Evolutionary conservation across 352 stramenopile genomes (phyloP), one percentile per base, ranked within the genome.

Genomic region (Globisporangium paroecandrum): DNA sequence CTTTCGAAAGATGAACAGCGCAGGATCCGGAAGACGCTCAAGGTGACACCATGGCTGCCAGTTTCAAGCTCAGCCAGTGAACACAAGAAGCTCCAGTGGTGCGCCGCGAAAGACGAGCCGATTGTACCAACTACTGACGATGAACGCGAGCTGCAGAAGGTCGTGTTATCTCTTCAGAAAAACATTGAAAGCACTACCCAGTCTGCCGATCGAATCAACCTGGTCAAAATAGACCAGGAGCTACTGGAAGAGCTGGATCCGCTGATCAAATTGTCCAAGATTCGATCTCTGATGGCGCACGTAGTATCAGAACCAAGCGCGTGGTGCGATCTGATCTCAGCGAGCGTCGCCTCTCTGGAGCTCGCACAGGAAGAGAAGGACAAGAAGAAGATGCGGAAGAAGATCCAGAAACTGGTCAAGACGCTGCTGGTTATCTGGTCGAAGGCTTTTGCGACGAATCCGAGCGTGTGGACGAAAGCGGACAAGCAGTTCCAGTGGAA

Each of bases 11-110:
- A 68, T 0, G 81, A 91, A 22, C 43, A 65, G 0, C 83, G 82
- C 20, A 61, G 63, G 34, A 70, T 89, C 8, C 82, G 82, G 38
- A 89, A 82, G 47, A 70, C 66, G 0, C 63, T 88, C 8, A 88
- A 85, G 60, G 34, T 63, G 0, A 71, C 59, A 5, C 36, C 61
- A 20, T 88, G 80, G 80, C 46, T 88, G 10, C 76, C 76, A 55
- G 74, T 71, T 8, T 62, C 25, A 20, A 32, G 41, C 4, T 34
- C 1, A 53, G 51, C 60, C 68, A 27, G 69, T 66, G 72, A 32
- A 20, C 24, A 66, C 15, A 29, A 60, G 29, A 29, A 64, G 22
- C 70, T 73, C 10, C 20, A 51, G 32, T 70, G 65, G 56, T 82
- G 76, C 41, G 68, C 68, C 22, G 65, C 62, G 18, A 74, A 76